Base-by-base conservation (phyloP, 2,329 filamentous ascomycete genomes). In the Diplodia mutila region DNA sequence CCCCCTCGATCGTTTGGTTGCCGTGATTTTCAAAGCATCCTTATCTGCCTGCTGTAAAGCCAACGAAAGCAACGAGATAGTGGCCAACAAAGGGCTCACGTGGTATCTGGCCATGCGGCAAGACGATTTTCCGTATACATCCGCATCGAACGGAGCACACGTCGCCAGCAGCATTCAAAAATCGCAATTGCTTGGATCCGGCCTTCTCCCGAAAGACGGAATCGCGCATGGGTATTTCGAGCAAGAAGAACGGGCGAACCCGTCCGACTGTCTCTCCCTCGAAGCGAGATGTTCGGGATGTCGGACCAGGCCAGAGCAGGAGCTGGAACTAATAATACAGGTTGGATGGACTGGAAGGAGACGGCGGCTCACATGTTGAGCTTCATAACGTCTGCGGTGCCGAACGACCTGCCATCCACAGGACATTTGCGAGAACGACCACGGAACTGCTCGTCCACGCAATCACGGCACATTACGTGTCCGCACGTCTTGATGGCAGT, bases 391-490 rank as follows among this genome's bases (percentile, higher is more conserved):
- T 99, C 95, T 79, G 91, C 91, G 77, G 89, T 91, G 74, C 97
- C 94, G 77, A 99, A 99, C 4, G 92, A 89, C 80, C 91, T 91
- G 74, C 91, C 93, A 84, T 96, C 99, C 73, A 92, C 94, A 2
- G 95, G 95, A 75, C 95, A 99, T 79, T 98, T 98, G 72, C 95
- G 88, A 81, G 94, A 94, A 42, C 95, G 91, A 75, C 95, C 97
- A 54, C 88, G 89, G 69, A 97, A 89, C 67, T 95, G 90, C 75
- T 96, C 91, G 71, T 97, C 92, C 27, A 98, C 91, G 77, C 95
- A 99, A 57, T 89, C 86, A 75, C 90, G 90, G 85, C 95, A 99
- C 79, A 98, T 97, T 59, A 97, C 87, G 79, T 99, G 95, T 1
- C 95, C 95, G 78, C 95, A 99, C 0, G 92, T 93, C 81, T 95